Evolutionary conservation across 2,329 filamentous ascomycete genomes (phyloP).

Genomic region (Xylariaceae sp.): DNA sequence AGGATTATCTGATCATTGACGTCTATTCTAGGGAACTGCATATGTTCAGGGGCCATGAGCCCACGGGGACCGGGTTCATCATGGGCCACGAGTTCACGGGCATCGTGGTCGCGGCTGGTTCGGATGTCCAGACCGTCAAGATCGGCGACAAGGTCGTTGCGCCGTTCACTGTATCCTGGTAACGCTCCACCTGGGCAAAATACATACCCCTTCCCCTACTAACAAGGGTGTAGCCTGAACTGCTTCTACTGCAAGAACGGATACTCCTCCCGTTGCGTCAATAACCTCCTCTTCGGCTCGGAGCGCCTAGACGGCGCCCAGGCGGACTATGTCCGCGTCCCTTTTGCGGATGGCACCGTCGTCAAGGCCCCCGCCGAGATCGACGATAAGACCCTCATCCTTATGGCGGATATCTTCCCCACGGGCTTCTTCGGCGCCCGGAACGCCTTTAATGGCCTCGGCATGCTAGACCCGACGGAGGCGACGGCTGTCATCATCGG

Average conservation of each 20-base stretch:
- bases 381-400: conserved; percentile 66
- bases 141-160: conserved; percentile 75
- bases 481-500: conserved; percentile 75
- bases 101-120: conserved; percentile 61
- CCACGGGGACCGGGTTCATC: conserved; percentile 57
- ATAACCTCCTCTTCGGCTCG: conserved; percentile 66
- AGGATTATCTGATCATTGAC: conserved; percentile 5
- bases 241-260: conserved; percentile 83
- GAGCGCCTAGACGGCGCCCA: conserved; percentile 68
- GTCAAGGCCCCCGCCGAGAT: conserved; percentile 65
- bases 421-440: conserved; percentile 78
- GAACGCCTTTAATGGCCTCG: conserved; percentile 66
- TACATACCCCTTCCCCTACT: conserved; percentile 1
- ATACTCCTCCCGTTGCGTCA: conserved; percentile 70
- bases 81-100: conserved; percentile 89
- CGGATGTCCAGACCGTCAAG: conserved; percentile 61
- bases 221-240: conserved; percentile 42
- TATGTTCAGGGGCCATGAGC: conserved; percentile 76
- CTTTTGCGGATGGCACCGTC: conserved; percentile 74
- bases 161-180: conserved; percentile 80
- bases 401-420: conserved; percentile 93
- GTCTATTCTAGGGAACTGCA: conserved; percentile 64
- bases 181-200: conserved; percentile 30
- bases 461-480: conserved; percentile 53
- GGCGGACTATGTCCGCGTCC: conserved; percentile 77